phyloP scores from a whole-genome alignment of 2,329 filamentous ascomycete species.

The Fusarium floridanum region DNA sequence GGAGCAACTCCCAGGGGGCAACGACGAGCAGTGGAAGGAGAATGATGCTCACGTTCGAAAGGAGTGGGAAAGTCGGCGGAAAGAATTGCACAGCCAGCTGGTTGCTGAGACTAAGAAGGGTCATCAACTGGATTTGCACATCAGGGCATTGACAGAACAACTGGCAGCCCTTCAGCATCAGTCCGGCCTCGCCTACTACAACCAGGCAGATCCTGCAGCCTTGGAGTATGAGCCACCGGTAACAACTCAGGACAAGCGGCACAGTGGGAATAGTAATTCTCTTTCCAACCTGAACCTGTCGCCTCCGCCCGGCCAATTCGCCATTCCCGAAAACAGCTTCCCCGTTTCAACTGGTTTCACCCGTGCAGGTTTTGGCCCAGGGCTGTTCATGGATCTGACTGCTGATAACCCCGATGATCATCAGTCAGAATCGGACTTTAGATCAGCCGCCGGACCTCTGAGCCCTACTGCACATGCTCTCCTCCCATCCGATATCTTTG shows the following conservation, averaged over 20 bases:
- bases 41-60: constrained; percentile 65
- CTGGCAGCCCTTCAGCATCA: constrained; percentile 58
- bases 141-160: constrained; percentile 62
- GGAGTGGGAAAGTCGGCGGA: constrained; percentile 68
- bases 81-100: constrained; percentile 65
- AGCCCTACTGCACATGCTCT: constrained; percentile 82
- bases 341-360: constrained; percentile 67
- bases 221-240: constrained; percentile 62
- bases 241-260: constrained; percentile 59
- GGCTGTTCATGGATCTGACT: constrained; percentile 65
- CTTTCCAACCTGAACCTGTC: constrained; percentile 57
- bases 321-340: constrained; percentile 58
- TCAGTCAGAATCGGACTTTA: constrained; percentile 73
- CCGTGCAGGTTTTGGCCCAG: constrained; percentile 64
- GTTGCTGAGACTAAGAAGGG: constrained; percentile 62
- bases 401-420: constrained; percentile 54
- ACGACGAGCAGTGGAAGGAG: constrained; percentile 69
- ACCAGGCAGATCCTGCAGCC: constrained; percentile 58
- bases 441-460: constrained; percentile 75
- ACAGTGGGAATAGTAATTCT: constrained; percentile 63
- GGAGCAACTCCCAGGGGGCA: constrained; percentile 72
- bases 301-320: constrained; percentile 55
- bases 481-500: constrained; percentile 75
- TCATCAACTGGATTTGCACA: constrained; percentile 61
- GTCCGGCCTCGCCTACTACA: constrained; percentile 59